These are phyloP conservation scores for Solanum sejunctum DNA, from an alignment of 257 asterid species.

Conservation along the genomic window DNA sequence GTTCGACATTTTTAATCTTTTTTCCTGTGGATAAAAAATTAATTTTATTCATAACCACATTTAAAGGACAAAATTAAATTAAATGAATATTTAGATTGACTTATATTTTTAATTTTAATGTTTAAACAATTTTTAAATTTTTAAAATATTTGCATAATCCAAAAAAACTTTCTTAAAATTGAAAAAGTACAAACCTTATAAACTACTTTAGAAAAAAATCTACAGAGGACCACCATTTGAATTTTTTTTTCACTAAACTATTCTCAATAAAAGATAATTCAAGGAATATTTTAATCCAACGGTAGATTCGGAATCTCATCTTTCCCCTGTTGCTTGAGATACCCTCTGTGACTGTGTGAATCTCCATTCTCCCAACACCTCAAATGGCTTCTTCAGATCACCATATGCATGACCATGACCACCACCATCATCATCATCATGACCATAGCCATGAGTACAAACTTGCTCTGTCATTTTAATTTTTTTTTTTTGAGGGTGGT, in stretches of 20 bases:
- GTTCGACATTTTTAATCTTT: too few relatives aligned
- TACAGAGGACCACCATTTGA: neutral
- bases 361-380: neutral
- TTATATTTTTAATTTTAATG: too few relatives aligned
- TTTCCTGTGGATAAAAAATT: neutral
- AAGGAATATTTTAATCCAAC: neutral
- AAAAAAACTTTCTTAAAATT: too few relatives aligned
- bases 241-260: neutral
- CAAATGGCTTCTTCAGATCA: constrained; percentile 46
- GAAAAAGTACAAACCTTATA: too few relatives aligned
- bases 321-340: neutral
- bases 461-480: neutral
- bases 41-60: neutral
- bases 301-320: neutral
- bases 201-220: too few relatives aligned
- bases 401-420: constrained; percentile 11
- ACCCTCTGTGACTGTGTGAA: neutral
- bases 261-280: neutral
- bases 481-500: too few relatives aligned
- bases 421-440: neutral
- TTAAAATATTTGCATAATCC: too few relatives aligned
- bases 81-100: too few relatives aligned
- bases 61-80: neutral
- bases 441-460: constrained; percentile 25
- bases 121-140: too few relatives aligned